Evolutionary conservation across 2,329 filamentous ascomycete species (phyloP), one percentile per base, ranked within the genome.

Genomic region (Ceratocystiopsis brevicomis): DNA sequence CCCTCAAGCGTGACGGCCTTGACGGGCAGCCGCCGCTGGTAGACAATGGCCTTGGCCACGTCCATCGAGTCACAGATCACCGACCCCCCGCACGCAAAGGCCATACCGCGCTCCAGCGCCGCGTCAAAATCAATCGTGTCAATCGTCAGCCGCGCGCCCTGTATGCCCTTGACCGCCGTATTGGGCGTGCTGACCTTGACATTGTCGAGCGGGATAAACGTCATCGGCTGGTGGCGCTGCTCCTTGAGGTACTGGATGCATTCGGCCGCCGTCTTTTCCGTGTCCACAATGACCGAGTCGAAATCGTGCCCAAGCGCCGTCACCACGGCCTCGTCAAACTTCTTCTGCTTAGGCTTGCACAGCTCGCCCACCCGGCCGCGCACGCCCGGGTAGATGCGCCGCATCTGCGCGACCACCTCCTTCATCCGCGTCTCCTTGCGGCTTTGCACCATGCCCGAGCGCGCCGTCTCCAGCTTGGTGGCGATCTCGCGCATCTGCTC

Each of bases 331-430:
- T 90, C 84, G 49, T 90, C 83, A 54, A 79, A 98, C 59, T 95
- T 96, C 62, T 93, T 95, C 63, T 95, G 85, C 60, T 95, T 96
- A 1, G 90, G 88, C 51, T 84, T 87, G 64, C 90, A 95, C 37
- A 98, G 72, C 50, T 94, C 85, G 49, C 85, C 84, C 39, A 96
- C 75, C 39, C 88, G 78, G 17, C 90, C 90, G 51, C 83, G 83
- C 38, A 98, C 88, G 39, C 88, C 88, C 1, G 86, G 84, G 53
- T 86, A 94, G 49, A 94, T 81, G 42, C 86, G 80, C 59, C 93
- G 94, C 53, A 98, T 68, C 32, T 83, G 78, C 12, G 78, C 76
- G 33, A 96, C 78, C 55, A 84, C 81, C 56, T 94, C 87, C 53
- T 84, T 85, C 54, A 80, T 76, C 46, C 77, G 70, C 21, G 73